phyloP scores from a whole-genome alignment of 148 eudicot genomes.

The Chenopodium quinoa region DNA sequence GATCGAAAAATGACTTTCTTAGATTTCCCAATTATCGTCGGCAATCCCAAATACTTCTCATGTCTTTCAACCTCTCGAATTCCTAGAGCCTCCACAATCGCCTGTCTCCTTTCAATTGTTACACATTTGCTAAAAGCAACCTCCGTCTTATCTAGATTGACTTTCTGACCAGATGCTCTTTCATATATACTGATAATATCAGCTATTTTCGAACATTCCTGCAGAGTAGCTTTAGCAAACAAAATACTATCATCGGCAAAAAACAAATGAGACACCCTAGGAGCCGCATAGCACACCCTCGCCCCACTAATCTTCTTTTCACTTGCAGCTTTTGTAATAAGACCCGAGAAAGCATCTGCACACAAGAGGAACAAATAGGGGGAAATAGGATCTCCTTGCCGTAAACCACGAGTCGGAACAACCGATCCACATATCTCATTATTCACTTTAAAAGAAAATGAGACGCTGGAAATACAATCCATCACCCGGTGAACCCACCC shows the following conservation, averaged over 20 bases:
- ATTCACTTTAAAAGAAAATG: too few species aligned
- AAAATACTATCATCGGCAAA: too few species aligned
- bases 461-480: too few species aligned
- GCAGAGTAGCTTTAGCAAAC: background rate
- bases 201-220: too few species aligned
- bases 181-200: too few species aligned
- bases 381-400: background rate
- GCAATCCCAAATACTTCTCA: too few species aligned
- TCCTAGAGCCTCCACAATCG: background rate
- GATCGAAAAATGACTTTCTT: too few species aligned
- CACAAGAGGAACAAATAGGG: background rate
- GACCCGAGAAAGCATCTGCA: background rate
- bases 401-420: background rate
- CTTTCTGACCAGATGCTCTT: too few species aligned
- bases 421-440: too few species aligned
- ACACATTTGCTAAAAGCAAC: background rate
- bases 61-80: too few species aligned
- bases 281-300: background rate
- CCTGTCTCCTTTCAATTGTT: background rate
- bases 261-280: background rate
- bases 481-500: background rate
- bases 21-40: too few species aligned
- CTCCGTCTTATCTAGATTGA: too few species aligned
- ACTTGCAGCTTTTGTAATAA: background rate
- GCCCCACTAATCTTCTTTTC: background rate